Evolutionary conservation across 148 eudicot species (phyloP), one percentile per base, ranked within the genome.

Genomic region (Chenopodium suecicum): DNA sequence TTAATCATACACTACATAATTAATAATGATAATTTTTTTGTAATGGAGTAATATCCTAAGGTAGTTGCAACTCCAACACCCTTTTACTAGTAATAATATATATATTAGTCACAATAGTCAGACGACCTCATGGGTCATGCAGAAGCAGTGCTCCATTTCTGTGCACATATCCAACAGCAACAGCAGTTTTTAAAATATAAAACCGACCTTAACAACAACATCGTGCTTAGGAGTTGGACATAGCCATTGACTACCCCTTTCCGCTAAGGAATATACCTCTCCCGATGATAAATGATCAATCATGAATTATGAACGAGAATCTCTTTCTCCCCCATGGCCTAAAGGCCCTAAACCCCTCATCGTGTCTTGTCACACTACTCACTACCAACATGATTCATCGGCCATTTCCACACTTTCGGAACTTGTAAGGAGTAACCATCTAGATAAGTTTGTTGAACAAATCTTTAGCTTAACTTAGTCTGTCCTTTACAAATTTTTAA

Each of bases 171-270:
- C 62, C 62, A 27, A 73, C 58, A 73, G 54, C 22, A 72, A 72
- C 56, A 20, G 16, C 12, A 9, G 23, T 44, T 70, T 37, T 47
- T 73, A 11, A 48, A 62, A 22, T 6, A 73, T 73, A 17, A 47
- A 73, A n/a, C 9, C 76, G 19, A 73, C 32, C 71, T 8, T n/a
- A 32, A 71, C 44, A 32, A 71, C 44, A 44, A 62, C 29, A 56
- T 25, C 83, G 78, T 80, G 83, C 83, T 34, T 81, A 75, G 74
- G 54, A 75, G 74, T 73, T 73, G 76, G 76, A 47, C 58, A 47
- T 27, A 23, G 32, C 17, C 27, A 73, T 48, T 48, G 27, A 16
- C 77, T 81, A n/a, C 73, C 69, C 29, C 34, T 70, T 52, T 54
- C n/a, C 16, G 13, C 17, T 4, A 56, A 50, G 41, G 41, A 50